Percentiles rank a stretch among this genome's conserved stretches.
Conservation (phyloP, 2,329 filamentous ascomycete genomes). For the Fusarium metavorans region DNA sequence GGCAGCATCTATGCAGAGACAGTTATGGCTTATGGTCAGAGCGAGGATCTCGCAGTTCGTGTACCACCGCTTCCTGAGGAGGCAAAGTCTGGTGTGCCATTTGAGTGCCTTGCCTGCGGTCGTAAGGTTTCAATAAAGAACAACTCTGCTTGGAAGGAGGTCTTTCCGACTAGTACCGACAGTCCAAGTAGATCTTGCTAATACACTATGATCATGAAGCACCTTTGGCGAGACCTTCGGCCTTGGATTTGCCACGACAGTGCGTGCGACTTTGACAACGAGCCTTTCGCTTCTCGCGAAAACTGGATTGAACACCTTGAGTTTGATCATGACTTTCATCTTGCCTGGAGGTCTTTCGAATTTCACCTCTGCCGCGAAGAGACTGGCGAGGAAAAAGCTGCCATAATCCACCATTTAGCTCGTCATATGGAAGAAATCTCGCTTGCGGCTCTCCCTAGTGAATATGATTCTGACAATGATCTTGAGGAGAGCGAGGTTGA, state of each 20-base stretch:
- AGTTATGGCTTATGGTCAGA: not conserved
- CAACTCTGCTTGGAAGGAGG: not conserved
- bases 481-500: not conserved
- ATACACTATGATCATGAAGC: not conserved
- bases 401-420: not conserved
- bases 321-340: not conserved
- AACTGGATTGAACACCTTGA: not conserved
- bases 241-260: not conserved
- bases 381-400: not conserved
- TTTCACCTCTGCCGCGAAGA: not conserved
- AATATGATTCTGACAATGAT: not conserved
- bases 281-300: not conserved
- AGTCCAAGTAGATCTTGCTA: fast-evolving
- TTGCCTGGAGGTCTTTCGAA: not conserved
- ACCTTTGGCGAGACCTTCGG: not conserved
- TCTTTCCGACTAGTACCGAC: not conserved
- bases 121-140: not conserved
- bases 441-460: not conserved
- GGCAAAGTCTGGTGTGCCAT: not conserved
- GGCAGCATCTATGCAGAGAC: not conserved
- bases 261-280: not conserved
- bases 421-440: not conserved
- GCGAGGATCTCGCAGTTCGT: not conserved
- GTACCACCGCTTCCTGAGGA: not conserved
- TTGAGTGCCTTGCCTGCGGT: not conserved